Base-by-base conservation (phyloP, 768 basidiomycete genomes). In the Calvatia gigantea region DNA sequence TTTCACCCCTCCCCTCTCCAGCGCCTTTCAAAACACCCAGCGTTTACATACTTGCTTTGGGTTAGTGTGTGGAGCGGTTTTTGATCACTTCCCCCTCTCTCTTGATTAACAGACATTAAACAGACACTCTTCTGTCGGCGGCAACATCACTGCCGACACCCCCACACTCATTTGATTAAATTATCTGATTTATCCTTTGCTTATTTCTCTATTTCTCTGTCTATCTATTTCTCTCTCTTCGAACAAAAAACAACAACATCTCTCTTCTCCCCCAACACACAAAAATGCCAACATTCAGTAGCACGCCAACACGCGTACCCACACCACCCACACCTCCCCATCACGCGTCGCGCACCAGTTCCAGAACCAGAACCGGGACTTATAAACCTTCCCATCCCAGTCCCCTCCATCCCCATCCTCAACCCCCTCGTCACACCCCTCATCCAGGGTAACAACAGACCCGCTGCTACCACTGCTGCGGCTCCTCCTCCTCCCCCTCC, bases 381-480 rank as follows among this genome's bases (percentile, higher is more conserved):
- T 58, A 64, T 75, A 37, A 69, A 70, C 32, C 61, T 76, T 2
- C 67, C 74, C 29, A 58, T 75, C 23, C 67, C 74, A 6, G 42
- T 76, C 21, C 75, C 75, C 12, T 69, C 75, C 6, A 62, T 79
- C 33, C 76, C 80, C 2, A 45, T 80, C 27, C 60, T 76, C 28
- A 64, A 65, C n/a, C 67, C 72, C 2, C 28, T 82, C 15, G 49
- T 74, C 33, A 67, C 58, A 19, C 65, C 74, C 21, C 25, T 80
- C 29, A 35, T 77, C 25, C 67, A 62, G 23, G 67, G 64, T 12
- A 63, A 55, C 25, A 68, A 67, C 47, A 27, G 46, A 15, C 41
- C 49, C 2, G 27, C 45, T 2, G n/a, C 28, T 4, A 39, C 37
- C 4, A 28, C 32, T n/a, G 19, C 51, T 39, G 49, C 58, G 4